These are phyloP conservation scores for Populus hybrid DNA, from an alignment of 441 rosid genomes.

Conservation along the genomic window DNA sequence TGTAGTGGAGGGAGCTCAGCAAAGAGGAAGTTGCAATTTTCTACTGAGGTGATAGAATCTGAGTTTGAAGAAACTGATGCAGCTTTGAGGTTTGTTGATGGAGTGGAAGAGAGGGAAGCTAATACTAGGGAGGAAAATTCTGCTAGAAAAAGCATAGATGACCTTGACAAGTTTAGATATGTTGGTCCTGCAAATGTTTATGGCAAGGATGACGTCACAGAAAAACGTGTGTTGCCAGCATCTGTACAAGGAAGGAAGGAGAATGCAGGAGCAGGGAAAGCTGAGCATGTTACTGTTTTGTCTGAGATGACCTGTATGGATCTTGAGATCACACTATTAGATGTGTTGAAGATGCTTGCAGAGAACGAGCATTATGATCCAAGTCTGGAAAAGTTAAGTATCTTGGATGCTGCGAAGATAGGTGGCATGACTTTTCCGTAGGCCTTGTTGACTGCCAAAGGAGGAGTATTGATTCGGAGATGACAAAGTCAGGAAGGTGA, in stretches of 20 bases:
- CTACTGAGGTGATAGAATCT: conserved; percentile 2
- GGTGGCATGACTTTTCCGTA: conserved; percentile 39
- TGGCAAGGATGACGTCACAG: conserved; percentile 11
- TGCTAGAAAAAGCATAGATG: conserved; percentile 17
- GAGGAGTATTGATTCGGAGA: conserved; percentile 3
- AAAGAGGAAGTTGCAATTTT: conserved; percentile 24
- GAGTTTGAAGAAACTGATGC: conserved; percentile 9
- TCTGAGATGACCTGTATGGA: not conserved
- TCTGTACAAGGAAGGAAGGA: conserved; percentile 10
- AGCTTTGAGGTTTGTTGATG: not conserved
- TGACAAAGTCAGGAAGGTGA: not conserved
- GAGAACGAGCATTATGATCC: conserved; percentile 14
- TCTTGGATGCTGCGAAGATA: conserved; percentile 39
- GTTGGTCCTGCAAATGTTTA: not conserved
- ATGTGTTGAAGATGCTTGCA: conserved; percentile 24
- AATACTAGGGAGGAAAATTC: conserved; percentile 2
- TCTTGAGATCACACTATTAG: conserved; percentile 15
- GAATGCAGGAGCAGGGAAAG: conserved; percentile 4
- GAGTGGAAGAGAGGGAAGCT: not conserved
- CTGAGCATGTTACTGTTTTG: not conserved
- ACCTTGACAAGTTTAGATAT: conserved; percentile 24
- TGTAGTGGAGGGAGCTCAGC: not conserved
- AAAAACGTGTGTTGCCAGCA: conserved; percentile 26
- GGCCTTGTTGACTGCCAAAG: conserved; percentile 4
- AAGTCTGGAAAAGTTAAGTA: conserved; percentile 20